phyloP scores from a whole-genome alignment of 164 flowering plant genomes.

The Chimonanthus praecox region DNA sequence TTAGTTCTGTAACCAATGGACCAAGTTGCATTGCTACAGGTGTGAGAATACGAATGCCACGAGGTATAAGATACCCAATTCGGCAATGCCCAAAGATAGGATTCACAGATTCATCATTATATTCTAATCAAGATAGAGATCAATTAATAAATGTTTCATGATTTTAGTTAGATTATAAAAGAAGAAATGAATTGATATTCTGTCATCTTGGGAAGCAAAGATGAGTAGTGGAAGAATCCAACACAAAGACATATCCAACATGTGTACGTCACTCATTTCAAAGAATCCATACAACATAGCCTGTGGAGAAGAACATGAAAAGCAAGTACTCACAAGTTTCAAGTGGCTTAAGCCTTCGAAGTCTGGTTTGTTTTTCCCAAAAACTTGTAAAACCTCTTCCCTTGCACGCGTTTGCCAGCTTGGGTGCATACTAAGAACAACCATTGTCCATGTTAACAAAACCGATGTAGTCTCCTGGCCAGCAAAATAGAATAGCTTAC shows the following conservation, averaged over 20 bases:
- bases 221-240: too few species aligned
- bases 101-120: constrained; percentile 11
- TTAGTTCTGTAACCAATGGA: too few species aligned
- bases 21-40: too few species aligned
- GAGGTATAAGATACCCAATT: neutral
- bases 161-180: too few species aligned
- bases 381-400: too few species aligned
- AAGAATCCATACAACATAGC: too few species aligned
- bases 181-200: neutral
- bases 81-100: constrained; percentile 11
- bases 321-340: constrained; percentile 16
- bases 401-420: constrained; percentile 4
- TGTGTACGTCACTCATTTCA: too few species aligned
- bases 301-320: neutral
- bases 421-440: constrained; percentile 7
- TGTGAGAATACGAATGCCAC: too few species aligned
- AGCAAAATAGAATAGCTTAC: constrained; percentile 12
- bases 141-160: too few species aligned
- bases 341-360: constrained; percentile 12
- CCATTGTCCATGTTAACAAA: constrained; percentile 9
- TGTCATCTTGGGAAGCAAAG: neutral
- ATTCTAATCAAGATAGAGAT: too few species aligned
- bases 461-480: too few species aligned
- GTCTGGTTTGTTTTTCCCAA: constrained; percentile 3
- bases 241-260: too few species aligned